These are phyloP conservation scores for Grifola frondosa DNA, from an alignment of 1,284 basidiomycete genomes.

Conservation along the genomic window DNA sequence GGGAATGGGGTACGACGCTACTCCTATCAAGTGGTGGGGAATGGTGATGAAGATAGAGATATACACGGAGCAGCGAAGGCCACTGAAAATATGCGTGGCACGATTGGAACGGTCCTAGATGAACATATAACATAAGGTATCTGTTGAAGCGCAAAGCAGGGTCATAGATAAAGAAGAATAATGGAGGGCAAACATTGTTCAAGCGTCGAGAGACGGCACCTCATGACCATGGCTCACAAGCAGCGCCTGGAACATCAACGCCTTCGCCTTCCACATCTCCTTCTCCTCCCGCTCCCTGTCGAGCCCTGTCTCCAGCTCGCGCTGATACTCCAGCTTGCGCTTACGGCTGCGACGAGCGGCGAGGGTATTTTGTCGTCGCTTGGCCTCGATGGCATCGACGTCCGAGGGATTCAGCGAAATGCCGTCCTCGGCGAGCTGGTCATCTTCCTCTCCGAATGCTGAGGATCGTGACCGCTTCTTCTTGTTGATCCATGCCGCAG, in stretches of 20 bases:
- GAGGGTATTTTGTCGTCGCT: constrained; percentile 78
- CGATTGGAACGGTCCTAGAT: constrained; percentile 18
- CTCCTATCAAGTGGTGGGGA: constrained; percentile 46
- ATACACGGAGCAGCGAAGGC: constrained; percentile 50
- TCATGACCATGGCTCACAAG: constrained; percentile 47
- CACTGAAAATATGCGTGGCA: constrained; percentile 23
- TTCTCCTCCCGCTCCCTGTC: constrained; percentile 48
- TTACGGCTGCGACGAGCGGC: constrained; percentile 74
- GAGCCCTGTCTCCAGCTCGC: constrained; percentile 54
- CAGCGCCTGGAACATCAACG: constrained; percentile 45
- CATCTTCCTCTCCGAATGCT: constrained; percentile 55
- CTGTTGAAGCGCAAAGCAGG: constrained; percentile 11
- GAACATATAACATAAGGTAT: constrained; percentile 28
- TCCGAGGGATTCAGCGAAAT: constrained; percentile 42
- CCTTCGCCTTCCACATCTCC: constrained; percentile 58
- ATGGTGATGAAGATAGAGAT: constrained; percentile 28
- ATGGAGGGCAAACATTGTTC: constrained; percentile 17
- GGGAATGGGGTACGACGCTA: constrained; percentile 45
- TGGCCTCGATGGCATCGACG: constrained; percentile 68
- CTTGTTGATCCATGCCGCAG: constrained; percentile 44
- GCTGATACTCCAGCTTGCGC: constrained; percentile 75
- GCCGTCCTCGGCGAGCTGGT: constrained; percentile 46
- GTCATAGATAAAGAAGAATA: constrained; percentile 12
- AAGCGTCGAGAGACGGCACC: constrained; percentile 39
- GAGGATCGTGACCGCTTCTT: constrained; percentile 57